phyloP scores from a whole-genome alignment of 192 early-diverging fungal species.

The Glomus cerebriforme region DNA sequence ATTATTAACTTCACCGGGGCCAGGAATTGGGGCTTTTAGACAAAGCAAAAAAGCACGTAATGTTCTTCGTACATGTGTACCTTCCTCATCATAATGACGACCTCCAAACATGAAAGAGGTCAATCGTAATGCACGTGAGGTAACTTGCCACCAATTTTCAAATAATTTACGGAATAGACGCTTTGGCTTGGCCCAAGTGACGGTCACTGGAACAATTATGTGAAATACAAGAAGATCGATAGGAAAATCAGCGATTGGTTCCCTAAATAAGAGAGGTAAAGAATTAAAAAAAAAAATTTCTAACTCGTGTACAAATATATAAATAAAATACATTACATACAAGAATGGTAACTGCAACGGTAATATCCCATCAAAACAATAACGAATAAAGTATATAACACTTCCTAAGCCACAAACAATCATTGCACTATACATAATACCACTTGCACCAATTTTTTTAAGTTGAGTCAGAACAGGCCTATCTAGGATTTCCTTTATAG shows the following conservation, averaged over 20 bases:
- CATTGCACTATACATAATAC: constrained; percentile 81
- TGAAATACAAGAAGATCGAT: constrained; percentile 74
- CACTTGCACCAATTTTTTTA: constrained; percentile 79
- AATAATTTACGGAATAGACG: constrained; percentile 58
- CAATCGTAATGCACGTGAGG: constrained; percentile 67
- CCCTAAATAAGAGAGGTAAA: constrained; percentile 39
- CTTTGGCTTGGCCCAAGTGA: constrained; percentile 63
- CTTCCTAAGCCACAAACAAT: constrained; percentile 75
- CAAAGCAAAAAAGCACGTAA: constrained; percentile 58
- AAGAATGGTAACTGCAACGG: constrained; percentile 67
- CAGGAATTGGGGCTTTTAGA: constrained; percentile 53
- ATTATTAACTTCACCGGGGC: constrained; percentile 50
- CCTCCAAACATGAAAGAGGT: constrained; percentile 84
- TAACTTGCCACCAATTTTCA: constrained; percentile 72
- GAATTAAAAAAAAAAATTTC: neutral
- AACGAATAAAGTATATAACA: constrained; percentile 42
- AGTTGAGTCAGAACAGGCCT: constrained; percentile 74
- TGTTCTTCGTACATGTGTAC: constrained; percentile 53
- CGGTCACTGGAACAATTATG: constrained; percentile 68
- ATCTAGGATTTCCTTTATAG: constrained; percentile 91
- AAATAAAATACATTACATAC: constrained; percentile 51
- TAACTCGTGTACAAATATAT: constrained; percentile 20
- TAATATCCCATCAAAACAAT: constrained; percentile 42
- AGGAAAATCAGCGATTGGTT: constrained; percentile 76
- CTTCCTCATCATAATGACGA: constrained; percentile 74